These are phyloP conservation scores for Penicillium sp. DNA, from an alignment of 2,329 filamentous ascomycete species.

Conservation along the genomic window DNA sequence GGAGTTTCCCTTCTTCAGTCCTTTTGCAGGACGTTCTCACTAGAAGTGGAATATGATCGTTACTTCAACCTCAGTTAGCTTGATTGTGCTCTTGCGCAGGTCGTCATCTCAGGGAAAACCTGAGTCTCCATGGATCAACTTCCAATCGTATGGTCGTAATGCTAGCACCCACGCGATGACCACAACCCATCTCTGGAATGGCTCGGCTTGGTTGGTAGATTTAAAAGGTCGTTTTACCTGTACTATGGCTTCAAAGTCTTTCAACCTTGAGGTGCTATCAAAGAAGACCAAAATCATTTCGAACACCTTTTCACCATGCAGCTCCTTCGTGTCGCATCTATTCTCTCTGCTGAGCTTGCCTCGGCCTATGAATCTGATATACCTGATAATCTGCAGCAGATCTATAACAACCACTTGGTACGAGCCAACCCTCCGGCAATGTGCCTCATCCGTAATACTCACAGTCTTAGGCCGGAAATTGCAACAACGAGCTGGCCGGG, in stretches of 20 bases:
- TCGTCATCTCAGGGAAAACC: background rate
- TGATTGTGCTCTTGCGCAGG: background rate
- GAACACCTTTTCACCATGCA: background rate
- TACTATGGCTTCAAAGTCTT: too few relatives aligned
- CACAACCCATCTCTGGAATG: background rate
- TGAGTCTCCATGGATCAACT: background rate
- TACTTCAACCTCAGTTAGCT: background rate
- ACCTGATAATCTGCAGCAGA: background rate
- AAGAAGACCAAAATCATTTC: background rate
- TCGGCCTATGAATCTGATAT: background rate
- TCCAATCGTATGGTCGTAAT: background rate
- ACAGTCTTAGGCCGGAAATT: conserved; percentile 14
- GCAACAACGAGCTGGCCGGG: conserved; percentile 18
- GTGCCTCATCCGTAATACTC: too few relatives aligned
- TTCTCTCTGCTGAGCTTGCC: background rate
- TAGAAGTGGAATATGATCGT: background rate
- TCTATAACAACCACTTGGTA: background rate
- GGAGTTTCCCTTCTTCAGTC: background rate
- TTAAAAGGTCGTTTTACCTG: background rate
- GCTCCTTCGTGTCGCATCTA: background rate
- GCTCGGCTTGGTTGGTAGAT: background rate
- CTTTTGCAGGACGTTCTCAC: background rate
- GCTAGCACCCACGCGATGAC: background rate
- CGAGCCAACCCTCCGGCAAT: too few relatives aligned
- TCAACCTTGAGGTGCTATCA: too few relatives aligned